Evolutionary conservation across 441 rosid species (phyloP).

Genomic region (Manihot esculenta): DNA sequence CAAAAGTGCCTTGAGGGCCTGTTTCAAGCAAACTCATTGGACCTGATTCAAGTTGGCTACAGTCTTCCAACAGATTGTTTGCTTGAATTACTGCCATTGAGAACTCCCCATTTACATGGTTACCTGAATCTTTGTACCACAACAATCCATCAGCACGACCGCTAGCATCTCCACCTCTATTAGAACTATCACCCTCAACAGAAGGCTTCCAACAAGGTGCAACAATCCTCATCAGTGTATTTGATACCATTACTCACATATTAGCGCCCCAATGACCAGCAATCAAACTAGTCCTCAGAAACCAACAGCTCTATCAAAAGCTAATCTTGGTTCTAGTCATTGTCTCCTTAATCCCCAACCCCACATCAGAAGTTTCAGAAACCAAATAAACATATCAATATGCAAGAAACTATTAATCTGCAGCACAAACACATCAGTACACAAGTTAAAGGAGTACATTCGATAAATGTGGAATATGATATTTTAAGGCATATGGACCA

Average conservation of each 20-base stretch:
- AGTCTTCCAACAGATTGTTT: slow-evolving; percentile 68
- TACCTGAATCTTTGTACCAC: slow-evolving; percentile 83
- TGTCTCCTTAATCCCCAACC: slow-evolving; percentile 44
- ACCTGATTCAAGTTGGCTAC: slow-evolving; percentile 91
- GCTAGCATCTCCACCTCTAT: slow-evolving; percentile 43
- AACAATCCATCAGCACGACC: slow-evolving; percentile 72
- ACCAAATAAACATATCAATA: slow-evolving; percentile 56
- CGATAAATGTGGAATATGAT: background rate
- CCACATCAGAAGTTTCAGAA: slow-evolving; percentile 46
- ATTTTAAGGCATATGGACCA: slow-evolving; percentile 1
- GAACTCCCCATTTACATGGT: slow-evolving; percentile 69
- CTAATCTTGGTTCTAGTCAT: slow-evolving; percentile 35
- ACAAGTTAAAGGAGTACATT: background rate
- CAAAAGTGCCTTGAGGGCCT: slow-evolving; percentile 87
- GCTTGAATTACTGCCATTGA: slow-evolving; percentile 98
- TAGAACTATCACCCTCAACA: slow-evolving; percentile 63
- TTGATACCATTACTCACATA: slow-evolving; percentile 85
- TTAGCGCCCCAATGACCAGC: slow-evolving; percentile 62
- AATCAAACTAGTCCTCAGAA: slow-evolving; percentile 50
- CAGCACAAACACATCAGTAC: slow-evolving; percentile 17
- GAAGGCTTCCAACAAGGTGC: slow-evolving; percentile 90
- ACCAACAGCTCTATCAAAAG: slow-evolving; percentile 22
- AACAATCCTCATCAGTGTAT: slow-evolving; percentile 61
- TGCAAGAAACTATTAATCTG: slow-evolving; percentile 86
- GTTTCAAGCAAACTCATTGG: slow-evolving; percentile 62